phyloP scores from a whole-genome alignment of 1,139 yeast species.

The Geotrichum bryndzae region DNA sequence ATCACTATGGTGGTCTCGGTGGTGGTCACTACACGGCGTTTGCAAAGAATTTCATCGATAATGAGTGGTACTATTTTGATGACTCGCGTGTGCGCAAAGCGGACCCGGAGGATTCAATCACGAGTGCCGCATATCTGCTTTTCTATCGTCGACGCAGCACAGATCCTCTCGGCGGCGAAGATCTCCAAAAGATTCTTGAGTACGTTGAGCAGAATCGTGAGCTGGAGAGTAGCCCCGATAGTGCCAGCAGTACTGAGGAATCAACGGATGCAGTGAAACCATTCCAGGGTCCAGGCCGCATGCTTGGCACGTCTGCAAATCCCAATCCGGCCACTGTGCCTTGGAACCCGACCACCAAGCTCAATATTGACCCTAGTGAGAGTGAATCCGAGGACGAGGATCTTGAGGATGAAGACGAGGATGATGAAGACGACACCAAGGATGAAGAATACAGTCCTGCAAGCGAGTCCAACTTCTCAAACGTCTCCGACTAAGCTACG shows the following conservation, averaged over 20 bases:
- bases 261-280: background rate
- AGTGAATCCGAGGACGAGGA: background rate
- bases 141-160: conserved; percentile 63
- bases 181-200: conserved; percentile 32
- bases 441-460: background rate
- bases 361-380: background rate
- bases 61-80: conserved; percentile 83
- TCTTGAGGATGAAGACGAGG: background rate
- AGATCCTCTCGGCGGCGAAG: conserved; percentile 33
- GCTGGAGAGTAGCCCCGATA: background rate
- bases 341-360: conserved; percentile 1
- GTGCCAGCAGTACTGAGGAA: background rate
- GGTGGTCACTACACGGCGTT: conserved; percentile 97
- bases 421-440: background rate
- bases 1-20: conserved; percentile 93
- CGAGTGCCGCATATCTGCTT: conserved; percentile 80
- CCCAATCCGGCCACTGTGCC: background rate
- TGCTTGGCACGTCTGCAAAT: conserved; percentile 14
- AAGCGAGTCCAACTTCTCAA: background rate
- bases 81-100: conserved; percentile 67
- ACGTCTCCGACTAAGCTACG: background rate
- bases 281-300: conserved; percentile 19
- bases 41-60: conserved; percentile 71
- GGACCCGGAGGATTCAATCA: conserved; percentile 54
- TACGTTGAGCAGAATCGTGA: conserved; percentile 15